A percentile compares a stretch with the other conserved stretches of the same genome.
Evolutionary conservation across 768 basidiomycete species (phyloP).

Genomic region (Neoboletus magnificus): DNA sequence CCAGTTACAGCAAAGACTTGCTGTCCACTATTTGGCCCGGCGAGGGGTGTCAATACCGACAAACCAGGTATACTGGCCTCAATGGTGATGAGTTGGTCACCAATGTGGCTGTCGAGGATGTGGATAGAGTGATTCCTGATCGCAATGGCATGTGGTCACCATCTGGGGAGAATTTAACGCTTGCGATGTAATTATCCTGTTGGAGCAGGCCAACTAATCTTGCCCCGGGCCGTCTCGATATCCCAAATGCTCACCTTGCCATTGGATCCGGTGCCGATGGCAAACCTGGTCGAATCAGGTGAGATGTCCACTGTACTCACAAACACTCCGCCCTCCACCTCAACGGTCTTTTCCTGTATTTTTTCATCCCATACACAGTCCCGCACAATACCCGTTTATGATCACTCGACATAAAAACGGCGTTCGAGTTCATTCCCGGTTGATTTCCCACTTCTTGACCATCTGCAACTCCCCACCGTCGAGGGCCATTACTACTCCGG

Average conservation of each 20-base stretch:
- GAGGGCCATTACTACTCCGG: not conserved
- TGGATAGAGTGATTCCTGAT: not conserved
- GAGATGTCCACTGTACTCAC: not conserved
- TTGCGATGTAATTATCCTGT: too few species aligned
- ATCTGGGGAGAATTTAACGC: too few species aligned
- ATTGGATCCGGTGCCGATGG: not conserved
- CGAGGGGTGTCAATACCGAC: not conserved
- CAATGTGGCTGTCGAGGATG: not conserved
- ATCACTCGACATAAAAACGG: not conserved
- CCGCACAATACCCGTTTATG: not conserved
- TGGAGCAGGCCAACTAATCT: too few species aligned
- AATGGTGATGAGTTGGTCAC: not conserved
- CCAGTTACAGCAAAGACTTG: not conserved
- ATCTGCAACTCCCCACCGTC: not conserved
- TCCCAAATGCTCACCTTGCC: not conserved
- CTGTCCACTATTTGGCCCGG: not conserved
- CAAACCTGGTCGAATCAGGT: not conserved
- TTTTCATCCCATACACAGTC: not conserved
- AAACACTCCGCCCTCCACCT: not conserved
- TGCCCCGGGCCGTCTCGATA: too few species aligned
- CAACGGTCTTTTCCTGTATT: not conserved
- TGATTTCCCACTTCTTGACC: not conserved
- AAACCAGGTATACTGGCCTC: fast-evolving
- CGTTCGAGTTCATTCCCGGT: not conserved
- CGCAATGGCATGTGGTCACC: not conserved